phyloP scores from a whole-genome alignment of 2,329 filamentous ascomycete species.

The Ceratocystis cacaofunesta region DNA sequence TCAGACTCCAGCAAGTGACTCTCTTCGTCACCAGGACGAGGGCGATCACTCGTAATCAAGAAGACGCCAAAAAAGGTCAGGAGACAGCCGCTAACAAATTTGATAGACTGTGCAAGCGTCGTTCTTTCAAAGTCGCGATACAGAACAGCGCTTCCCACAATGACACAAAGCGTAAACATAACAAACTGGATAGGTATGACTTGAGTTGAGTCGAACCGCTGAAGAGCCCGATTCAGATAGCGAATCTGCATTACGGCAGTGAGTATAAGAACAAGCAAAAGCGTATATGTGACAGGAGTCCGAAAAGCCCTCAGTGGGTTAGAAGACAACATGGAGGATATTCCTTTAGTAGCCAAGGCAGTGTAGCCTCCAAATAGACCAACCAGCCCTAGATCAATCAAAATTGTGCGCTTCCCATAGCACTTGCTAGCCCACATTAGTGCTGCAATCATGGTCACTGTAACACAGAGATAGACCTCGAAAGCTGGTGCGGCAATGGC shows the following conservation, averaged over 20 bases:
- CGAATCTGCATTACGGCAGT: conserved; percentile 95
- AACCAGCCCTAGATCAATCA: conserved; percentile 87
- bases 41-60: conserved; percentile 77
- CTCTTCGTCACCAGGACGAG: conserved; percentile 41
- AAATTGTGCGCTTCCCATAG: conserved; percentile 72
- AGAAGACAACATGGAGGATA: conserved; percentile 86
- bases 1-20: conserved; percentile 37
- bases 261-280: conserved; percentile 62
- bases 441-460: conserved; percentile 53
- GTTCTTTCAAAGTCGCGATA: conserved; percentile 91
- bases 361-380: conserved; percentile 93
- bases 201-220: conserved; percentile 91
- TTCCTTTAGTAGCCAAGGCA: conserved; percentile 89
- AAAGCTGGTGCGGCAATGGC: conserved; percentile 82
- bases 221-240: conserved; percentile 77
- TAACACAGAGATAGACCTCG: conserved; percentile 75
- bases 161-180: conserved; percentile 87
- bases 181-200: conserved; percentile 98
- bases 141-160: conserved; percentile 79
- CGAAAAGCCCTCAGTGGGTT: conserved; percentile 79
- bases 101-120: conserved; percentile 53
- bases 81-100: conserved; percentile 81
- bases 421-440: conserved; percentile 71
- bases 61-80: conserved; percentile 96
- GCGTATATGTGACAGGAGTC: conserved; percentile 78